A percentile compares a stretch with the other conserved stretches of the same genome.
These are phyloP conservation scores for Stachybotrys chartarum DNA, from an alignment of 2,329 filamentous ascomycete species.

Conservation along the genomic window DNA sequence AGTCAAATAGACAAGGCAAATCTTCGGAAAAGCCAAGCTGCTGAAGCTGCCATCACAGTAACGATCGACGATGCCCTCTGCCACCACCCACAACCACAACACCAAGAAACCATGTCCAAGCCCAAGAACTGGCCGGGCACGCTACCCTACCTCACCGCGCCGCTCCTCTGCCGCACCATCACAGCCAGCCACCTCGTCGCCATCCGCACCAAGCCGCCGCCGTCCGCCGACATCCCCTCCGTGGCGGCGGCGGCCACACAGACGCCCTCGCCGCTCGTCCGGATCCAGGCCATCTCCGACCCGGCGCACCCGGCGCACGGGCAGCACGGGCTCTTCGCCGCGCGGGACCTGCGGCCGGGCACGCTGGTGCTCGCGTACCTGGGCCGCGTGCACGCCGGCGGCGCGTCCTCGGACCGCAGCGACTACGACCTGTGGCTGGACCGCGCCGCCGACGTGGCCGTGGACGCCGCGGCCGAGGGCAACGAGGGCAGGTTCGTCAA, in stretches of 20 bases:
- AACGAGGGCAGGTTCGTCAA: slow-evolving; percentile 63
- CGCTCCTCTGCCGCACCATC: slow-evolving; percentile 14
- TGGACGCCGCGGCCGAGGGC: slow-evolving; percentile 50
- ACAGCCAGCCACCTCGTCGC: slow-evolving; percentile 30
- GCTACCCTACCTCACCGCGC: slow-evolving; percentile 35
- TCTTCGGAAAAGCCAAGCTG: too few species aligned
- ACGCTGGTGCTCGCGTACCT: slow-evolving; percentile 55
- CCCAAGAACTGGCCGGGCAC: slow-evolving; percentile 53
- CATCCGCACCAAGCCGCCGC: slow-evolving; percentile 23
- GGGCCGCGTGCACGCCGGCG: slow-evolving; percentile 45
- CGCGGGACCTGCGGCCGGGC: slow-evolving; percentile 43
- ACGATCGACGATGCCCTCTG: too few species aligned
- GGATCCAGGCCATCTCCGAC: slow-evolving; percentile 45
- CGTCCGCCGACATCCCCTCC: slow-evolving; percentile 6
- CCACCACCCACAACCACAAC: too few species aligned
- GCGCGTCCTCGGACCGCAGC: slow-evolving; percentile 18
- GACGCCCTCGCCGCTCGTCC: slow-evolving; percentile 42
- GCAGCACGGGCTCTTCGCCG: slow-evolving; percentile 55
- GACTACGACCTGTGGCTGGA: slow-evolving; percentile 62
- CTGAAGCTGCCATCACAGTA: too few species aligned
- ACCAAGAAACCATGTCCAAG: slow-evolving; percentile 17
- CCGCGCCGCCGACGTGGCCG: slow-evolving; percentile 46
- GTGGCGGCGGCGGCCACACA: slow-evolving; percentile 22
- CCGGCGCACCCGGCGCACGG: slow-evolving; percentile 48
- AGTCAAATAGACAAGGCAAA: too few species aligned